Conservation (phyloP, 148 eudicot genomes). For the Bassia scoparia region DNA sequence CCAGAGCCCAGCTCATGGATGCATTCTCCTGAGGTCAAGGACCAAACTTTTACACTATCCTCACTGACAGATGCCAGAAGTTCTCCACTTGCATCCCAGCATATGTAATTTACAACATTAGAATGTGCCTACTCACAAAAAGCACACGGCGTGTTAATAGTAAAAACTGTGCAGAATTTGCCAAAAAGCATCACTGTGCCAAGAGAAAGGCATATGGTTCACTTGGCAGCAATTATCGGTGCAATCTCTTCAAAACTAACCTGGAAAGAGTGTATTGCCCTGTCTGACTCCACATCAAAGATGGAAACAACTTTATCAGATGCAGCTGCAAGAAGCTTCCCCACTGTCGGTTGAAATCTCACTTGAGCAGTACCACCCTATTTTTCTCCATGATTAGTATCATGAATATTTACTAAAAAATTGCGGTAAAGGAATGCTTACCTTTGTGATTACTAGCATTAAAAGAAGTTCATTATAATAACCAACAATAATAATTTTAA, state of each 20-base stretch:
- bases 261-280: constrained; percentile 66
- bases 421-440: neutral
- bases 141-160: neutral
- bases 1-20: constrained; percentile 70
- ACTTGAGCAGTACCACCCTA: constrained; percentile 91
- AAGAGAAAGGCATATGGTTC: neutral
- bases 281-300: constrained; percentile 79
- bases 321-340: constrained; percentile 87
- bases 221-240: neutral
- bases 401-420: neutral
- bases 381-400: constrained; percentile 16
- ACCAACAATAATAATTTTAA: no score
- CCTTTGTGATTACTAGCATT: neutral
- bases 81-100: constrained; percentile 87
- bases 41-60: constrained; percentile 88
- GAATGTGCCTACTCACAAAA: constrained; percentile 55
- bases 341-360: constrained; percentile 82
- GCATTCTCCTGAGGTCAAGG: constrained; percentile 66
- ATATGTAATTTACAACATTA: constrained; percentile 66
- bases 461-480: no score
- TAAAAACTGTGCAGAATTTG: neutral
- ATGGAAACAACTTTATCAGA: constrained; percentile 79
- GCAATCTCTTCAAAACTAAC: constrained; percentile 37
- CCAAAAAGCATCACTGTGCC: neutral
- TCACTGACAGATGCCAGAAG: constrained; percentile 75